Percentiles rank a stretch among this genome's conserved stretches.
Conservation (phyloP, 768 basidiomycete species). For the Tulasnella sp. region DNA sequence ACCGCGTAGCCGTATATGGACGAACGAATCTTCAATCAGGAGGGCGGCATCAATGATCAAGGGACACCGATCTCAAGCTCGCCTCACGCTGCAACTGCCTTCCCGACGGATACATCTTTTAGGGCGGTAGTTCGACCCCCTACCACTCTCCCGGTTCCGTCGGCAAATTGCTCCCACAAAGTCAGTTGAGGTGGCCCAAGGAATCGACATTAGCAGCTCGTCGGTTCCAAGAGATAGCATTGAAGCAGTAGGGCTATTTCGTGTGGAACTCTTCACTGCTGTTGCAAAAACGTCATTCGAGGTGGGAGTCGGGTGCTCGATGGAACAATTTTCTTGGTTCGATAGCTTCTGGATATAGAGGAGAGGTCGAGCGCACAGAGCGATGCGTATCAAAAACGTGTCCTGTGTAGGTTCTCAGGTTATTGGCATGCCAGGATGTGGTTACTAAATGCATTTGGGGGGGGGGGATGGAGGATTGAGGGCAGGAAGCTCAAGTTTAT, state of each 20-base stretch:
- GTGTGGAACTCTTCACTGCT: neutral
- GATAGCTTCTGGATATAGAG: neutral
- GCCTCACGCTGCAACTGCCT: neutral
- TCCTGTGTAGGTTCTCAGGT: neutral
- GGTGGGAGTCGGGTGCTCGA: neutral
- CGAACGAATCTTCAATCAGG: neutral
- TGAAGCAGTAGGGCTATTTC: neutral
- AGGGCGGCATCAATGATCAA: neutral
- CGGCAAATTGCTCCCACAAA: neutral
- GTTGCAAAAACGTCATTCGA: neutral
- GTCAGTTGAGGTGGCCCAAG: neutral
- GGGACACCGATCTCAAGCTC: neutral
- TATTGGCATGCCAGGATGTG: neutral
- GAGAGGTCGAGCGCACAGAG: neutral
- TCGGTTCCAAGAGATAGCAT: neutral
- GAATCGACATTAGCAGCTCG: neutral
- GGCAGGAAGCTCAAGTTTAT: no score
- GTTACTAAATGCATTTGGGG: no score
- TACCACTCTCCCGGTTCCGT: neutral
- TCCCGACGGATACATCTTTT: neutral
- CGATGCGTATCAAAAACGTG: neutral
- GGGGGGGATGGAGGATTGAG: no score
- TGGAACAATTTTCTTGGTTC: neutral
- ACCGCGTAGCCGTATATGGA: neutral
- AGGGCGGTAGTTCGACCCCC: neutral